Base-by-base conservation (phyloP, 1,139 yeast genomes). In the Yamadazyma taylorii region DNA sequence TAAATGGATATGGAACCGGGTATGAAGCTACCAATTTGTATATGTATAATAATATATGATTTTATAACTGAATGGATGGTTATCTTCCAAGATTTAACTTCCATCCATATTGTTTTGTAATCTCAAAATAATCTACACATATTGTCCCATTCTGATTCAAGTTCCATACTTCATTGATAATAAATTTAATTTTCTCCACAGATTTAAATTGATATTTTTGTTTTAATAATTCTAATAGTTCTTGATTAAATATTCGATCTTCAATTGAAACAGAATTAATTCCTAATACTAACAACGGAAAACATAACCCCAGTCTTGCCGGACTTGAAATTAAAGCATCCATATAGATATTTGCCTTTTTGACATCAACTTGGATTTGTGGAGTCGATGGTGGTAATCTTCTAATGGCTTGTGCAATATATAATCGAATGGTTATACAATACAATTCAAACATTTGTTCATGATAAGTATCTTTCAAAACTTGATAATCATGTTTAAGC, bases 51-150 rank as follows among this genome's bases (percentile, higher is more conserved):
- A n/a, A n/a, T n/a, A n/a, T n/a, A n/a, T n/a, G n/a, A n/a, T n/a
- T n/a, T n/a, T n/a, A n/a, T n/a, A n/a, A n/a, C n/a, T n/a, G n/a
- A n/a, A n/a, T n/a, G n/a, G n/a, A n/a, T n/a, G n/a, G n/a, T n/a
- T 35, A 42, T 19, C 46, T 26, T 4, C 46, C 46, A 17, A 38
- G 33, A 34, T 40, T 42, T 9, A 42, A 25, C 15, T 37, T 42
- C 46, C 46, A 42, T 4, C 46, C 46, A 26, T 38, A 38, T 13
- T 31, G 21, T 29, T 35, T 42, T 6, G 46, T 40, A 2, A 42
- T 33, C 24, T 40, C 36, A 31, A 40, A 42, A 33, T 41, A 42
- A 32, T 42, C 46, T 2, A 42, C 42, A 35, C 40, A 42, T 10
- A 36, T 10, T 9, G 15, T 17, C 5, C 46, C 46, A 15, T 36